These are phyloP conservation scores for Crithidia fasciculata DNA, from an alignment of 208 protist species.

Conservation along the genomic window DNA sequence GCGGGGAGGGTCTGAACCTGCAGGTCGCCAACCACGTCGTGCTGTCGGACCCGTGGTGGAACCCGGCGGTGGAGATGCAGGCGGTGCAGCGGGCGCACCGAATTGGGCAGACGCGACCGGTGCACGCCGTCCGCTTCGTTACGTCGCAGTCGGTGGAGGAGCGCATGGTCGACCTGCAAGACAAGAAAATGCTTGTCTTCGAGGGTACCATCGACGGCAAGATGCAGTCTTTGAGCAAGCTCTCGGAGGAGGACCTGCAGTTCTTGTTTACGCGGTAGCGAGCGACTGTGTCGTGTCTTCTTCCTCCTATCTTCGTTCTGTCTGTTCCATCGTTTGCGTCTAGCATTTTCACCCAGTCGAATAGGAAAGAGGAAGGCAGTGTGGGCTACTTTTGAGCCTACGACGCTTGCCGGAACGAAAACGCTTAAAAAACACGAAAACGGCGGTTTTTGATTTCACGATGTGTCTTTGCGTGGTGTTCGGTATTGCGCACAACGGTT, in stretches of 20 bases:
- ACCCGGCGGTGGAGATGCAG: constrained; percentile 98
- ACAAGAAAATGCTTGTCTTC: constrained; percentile 95
- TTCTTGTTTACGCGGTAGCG: constrained; percentile 88
- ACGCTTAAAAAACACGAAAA: background rate
- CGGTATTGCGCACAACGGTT: no score
- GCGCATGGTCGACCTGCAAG: constrained; percentile 92
- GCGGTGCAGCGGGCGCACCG: constrained; percentile 98
- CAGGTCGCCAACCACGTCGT: constrained; percentile 98
- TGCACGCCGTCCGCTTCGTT: constrained; percentile 96
- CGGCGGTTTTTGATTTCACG: no score
- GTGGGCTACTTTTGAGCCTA: no score
- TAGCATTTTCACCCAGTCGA: no score
- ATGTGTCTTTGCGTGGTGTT: no score
- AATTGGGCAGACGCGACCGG: constrained; percentile 97
- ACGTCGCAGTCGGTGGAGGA: constrained; percentile 93
- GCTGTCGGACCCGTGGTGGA: constrained; percentile 99
- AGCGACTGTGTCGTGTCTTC: background rate
- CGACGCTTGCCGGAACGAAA: background rate
- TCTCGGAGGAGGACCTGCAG: constrained; percentile 87
- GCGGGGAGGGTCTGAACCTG: constrained; percentile 99
- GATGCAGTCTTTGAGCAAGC: constrained; percentile 75
- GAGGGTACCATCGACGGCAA: constrained; percentile 94
- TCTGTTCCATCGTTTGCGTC: no score
- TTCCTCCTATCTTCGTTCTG: no score
- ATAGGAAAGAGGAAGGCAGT: no score